These are phyloP conservation scores for Panus rudis DNA, from an alignment of 768 basidiomycete genomes.

Conservation along the genomic window DNA sequence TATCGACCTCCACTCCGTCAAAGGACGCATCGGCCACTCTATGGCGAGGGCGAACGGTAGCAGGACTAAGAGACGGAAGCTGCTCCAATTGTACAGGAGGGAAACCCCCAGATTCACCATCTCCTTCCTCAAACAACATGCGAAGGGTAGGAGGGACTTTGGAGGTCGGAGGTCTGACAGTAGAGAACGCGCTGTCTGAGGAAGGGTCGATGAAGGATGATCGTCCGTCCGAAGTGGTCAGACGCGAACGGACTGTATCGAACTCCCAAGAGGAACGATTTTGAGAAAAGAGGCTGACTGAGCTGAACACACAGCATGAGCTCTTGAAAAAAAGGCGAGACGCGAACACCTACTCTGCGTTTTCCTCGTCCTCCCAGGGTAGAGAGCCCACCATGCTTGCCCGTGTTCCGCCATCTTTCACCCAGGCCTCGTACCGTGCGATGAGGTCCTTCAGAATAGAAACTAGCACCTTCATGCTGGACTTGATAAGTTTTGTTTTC, in stretches of 20 bases:
- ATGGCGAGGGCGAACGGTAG: slow-evolving; percentile 28
- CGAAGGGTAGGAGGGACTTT: slow-evolving; percentile 74
- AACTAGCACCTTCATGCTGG: slow-evolving; percentile 56
- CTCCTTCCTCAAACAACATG: slow-evolving; percentile 72
- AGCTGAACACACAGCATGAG: slow-evolving; percentile 17
- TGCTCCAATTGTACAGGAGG: slow-evolving; percentile 8
- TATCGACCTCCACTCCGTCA: no score
- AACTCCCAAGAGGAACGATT: slow-evolving; percentile 63
- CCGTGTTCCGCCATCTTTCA: slow-evolving; percentile 58
- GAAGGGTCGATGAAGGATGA: slow-evolving; percentile 3
- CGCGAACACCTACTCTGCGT: slow-evolving; percentile 22
- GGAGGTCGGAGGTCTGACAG: slow-evolving; percentile 42
- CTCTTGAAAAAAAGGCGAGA: slow-evolving; percentile 11
- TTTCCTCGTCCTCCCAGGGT: slow-evolving; percentile 67
- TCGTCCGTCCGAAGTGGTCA: slow-evolving; percentile 6
- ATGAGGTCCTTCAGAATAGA: slow-evolving; percentile 76
- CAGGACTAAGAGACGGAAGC: slow-evolving; percentile 17
- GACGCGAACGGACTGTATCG: slow-evolving; percentile 50
- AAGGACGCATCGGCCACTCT: slow-evolving; percentile 24
- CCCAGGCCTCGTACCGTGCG: slow-evolving; percentile 68
- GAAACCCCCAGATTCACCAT: no score
- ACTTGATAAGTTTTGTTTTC: slow-evolving; percentile 88
- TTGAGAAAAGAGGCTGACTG: slow-evolving; percentile 3
- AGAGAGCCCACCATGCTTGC: slow-evolving; percentile 70
- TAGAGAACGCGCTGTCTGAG: slow-evolving; percentile 28